Base-by-base conservation (phyloP, 2,329 filamentous ascomycete genomes). In the Sclerotinia spermophila region DNA sequence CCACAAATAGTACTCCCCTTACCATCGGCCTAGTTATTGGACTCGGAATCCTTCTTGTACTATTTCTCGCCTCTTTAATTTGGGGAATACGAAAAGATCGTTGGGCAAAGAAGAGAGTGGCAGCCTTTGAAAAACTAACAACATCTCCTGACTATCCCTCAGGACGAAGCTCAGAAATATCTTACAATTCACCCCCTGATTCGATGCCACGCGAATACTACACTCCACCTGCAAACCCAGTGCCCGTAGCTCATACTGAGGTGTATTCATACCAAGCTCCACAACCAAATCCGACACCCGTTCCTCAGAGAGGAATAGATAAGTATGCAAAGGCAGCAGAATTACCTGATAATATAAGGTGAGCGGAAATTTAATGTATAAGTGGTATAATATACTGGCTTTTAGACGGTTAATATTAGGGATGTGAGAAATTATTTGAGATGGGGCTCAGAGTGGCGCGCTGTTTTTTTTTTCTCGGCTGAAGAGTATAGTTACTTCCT, bases 1-100 rank as follows among this genome's bases (percentile, higher is more conserved):
- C 40, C 27, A 13, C 11, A 67, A 8, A 35, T 38, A 56, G 10
- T n/a, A 24, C n/a, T 8, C 2, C 35, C 30, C 38, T 38, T 5
- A 51, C 42, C 30, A 67, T 42, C 35, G 64, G 48, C 0, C 64
- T 67, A n/a, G 64, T 21, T 21, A 33, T 33, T 6, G 33, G 64
- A 8, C 35, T 56, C 13, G 11, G n/a, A 21, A n/a, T 67, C 2
- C 64, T 67, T 11, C 21, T 67, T 8, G 6, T 67, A 24, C 17
- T 42, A 15, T 30, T 24, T 6, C 3, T 56, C 35, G 5, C 19
- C 5, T 17, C 64, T 30, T 21, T 11, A 42, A 10, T 56, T 2
- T 67, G 64, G 48, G 48, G 64, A 5, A 6, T 67, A 3, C 48
- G n/a, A 55, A 56, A 42, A n/a, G 56, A 67, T 56, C 48, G 35